A percentile compares a stretch with the other conserved stretches of the same genome.
Evolutionary conservation across 2,329 filamentous ascomycete genomes (phyloP).

Genomic region (Calcarisporium arbuscula): DNA sequence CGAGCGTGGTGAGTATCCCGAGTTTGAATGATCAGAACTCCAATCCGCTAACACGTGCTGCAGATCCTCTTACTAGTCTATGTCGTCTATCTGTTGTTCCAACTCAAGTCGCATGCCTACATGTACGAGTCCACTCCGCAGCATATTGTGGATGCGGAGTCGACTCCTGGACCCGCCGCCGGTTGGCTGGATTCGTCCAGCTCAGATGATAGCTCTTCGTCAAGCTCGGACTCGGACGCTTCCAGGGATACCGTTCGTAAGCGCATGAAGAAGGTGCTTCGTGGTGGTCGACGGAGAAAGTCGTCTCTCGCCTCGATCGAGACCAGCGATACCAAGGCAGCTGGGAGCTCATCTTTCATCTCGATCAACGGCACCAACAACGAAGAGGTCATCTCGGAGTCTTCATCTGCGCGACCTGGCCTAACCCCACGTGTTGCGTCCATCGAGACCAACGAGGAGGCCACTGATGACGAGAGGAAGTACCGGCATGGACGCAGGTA

Average conservation of each 20-base stretch:
- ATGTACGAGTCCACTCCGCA: constrained; percentile 91
- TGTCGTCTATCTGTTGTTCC: constrained; percentile 76
- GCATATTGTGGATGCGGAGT: constrained; percentile 86
- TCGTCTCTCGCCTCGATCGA: constrained; percentile 68
- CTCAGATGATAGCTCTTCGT: constrained; percentile 49
- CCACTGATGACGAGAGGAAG: constrained; percentile 36
- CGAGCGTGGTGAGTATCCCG: constrained; percentile 67
- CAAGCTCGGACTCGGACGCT: constrained; percentile 62
- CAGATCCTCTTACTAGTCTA: constrained; percentile 76
- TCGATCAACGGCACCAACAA: constrained; percentile 24
- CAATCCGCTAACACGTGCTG: constrained; percentile 11
- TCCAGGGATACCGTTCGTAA: constrained; percentile 61
- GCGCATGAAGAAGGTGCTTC: constrained; percentile 69
- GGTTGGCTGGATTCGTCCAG: constrained; percentile 72
- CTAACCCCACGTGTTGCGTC: constrained; percentile 31
- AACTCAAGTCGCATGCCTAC: constrained; percentile 86
- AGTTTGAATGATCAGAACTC: constrained; percentile 8
- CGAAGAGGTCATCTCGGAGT: constrained; percentile 33
- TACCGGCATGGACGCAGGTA: constrained; percentile 25
- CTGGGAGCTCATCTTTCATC: constrained; percentile 36
- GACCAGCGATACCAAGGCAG: constrained; percentile 28
- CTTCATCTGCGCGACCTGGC: constrained; percentile 28
- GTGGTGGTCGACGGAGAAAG: constrained; percentile 65
- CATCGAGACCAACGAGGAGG: constrained; percentile 35
- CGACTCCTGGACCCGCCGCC: constrained; percentile 75